Percentiles rank a stretch among this genome's conserved stretches.
Conservation (phyloP, 2,329 filamentous ascomycete genomes). For the Phaeophleospora eucalypticola region DNA sequence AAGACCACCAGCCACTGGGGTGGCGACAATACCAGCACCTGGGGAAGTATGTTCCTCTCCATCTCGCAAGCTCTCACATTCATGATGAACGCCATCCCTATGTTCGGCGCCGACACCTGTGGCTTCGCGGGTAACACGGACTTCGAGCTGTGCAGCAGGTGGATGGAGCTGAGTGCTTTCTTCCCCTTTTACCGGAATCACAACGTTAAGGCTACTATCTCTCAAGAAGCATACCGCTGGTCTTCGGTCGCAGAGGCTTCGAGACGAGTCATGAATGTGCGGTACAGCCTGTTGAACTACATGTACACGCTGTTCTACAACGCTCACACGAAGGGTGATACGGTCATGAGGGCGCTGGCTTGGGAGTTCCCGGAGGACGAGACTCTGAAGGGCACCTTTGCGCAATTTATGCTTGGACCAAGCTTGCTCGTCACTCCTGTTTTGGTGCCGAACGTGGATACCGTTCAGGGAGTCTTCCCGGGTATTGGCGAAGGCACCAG, state of each 20-base stretch:
- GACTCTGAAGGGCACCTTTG: constrained; percentile 60
- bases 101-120: constrained; percentile 69
- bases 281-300: constrained; percentile 69
- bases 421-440: constrained; percentile 65
- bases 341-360: constrained; percentile 67
- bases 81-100: constrained; percentile 69
- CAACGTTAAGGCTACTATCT: constrained; percentile 57
- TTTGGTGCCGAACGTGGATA: constrained; percentile 57
- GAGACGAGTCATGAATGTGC: constrained; percentile 64
- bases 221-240: constrained; percentile 72
- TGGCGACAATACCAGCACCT: constrained; percentile 66
- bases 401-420: constrained; percentile 67
- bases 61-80: constrained; percentile 76
- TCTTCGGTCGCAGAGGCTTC: constrained; percentile 60
- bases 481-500: constrained; percentile 56
- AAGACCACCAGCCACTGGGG: constrained; percentile 79
- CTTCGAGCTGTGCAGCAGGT: constrained; percentile 67
- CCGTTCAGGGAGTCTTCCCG: constrained; percentile 66
- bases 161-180: constrained; percentile 70
- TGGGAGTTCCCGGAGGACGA: constrained; percentile 75
- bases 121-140: constrained; percentile 66
- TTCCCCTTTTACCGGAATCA: constrained; percentile 78
- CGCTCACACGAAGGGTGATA: constrained; percentile 62
- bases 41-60: constrained; percentile 69
- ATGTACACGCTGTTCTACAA: constrained; percentile 69